Conservation (phyloP, 2,329 filamentous ascomycete species). For the Cladophialophora bantiana region DNA sequence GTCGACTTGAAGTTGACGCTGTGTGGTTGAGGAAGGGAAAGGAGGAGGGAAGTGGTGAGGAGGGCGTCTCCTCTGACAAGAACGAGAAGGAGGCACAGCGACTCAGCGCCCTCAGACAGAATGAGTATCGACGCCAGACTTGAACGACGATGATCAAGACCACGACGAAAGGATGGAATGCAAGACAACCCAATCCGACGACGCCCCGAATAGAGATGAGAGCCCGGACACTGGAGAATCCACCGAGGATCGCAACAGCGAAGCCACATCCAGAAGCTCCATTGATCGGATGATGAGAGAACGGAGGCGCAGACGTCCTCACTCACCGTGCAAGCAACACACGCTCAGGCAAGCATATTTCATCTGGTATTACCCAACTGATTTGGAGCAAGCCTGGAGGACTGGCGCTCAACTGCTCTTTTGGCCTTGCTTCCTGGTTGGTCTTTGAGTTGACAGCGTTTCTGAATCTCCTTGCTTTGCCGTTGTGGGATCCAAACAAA, state of each 20-base stretch:
- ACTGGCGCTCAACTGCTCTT: neutral
- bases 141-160: conserved; percentile 11
- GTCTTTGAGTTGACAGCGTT: neutral
- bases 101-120: neutral
- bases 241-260: conserved; percentile 4
- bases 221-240: neutral
- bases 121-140: conserved; percentile 12
- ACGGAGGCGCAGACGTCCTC: conserved; percentile 25
- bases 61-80: neutral
- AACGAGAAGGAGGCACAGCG: neutral
- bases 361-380: conserved; percentile 59
- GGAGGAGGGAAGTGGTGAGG: neutral
- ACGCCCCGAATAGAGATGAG: neutral
- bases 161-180: neutral
- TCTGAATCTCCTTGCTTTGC: neutral
- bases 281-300: neutral
- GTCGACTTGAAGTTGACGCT: conserved; percentile 25
- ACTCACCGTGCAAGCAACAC: conserved; percentile 55
- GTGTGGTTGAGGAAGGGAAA: conserved; percentile 23
- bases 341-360: conserved; percentile 57
- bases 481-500: neutral
- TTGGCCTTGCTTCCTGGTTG: neutral
- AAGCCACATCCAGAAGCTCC: neutral
- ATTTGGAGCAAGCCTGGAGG: conserved; percentile 50
- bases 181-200: neutral